A percentile compares a stretch with the other conserved stretches of the same genome.
Evolutionary conservation across 2,329 filamentous ascomycete genomes (phyloP).

Genomic region (Penicillium sp.): DNA sequence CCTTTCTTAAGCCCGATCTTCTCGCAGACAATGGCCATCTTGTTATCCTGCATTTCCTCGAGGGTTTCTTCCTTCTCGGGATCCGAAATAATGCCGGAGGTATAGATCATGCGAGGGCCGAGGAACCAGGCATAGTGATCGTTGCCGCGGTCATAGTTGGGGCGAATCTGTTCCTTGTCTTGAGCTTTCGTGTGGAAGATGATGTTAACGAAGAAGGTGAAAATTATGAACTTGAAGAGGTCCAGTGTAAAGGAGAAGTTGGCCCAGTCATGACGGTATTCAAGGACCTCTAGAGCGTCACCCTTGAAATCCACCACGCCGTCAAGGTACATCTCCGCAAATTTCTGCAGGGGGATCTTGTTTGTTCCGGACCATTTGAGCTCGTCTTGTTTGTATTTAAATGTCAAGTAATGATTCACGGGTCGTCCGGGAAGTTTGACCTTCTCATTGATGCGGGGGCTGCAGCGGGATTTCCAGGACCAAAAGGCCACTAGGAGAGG

Average conservation of each 20-base stretch:
- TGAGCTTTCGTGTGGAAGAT: constrained; percentile 33
- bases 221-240: constrained; percentile 35
- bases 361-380: constrained; percentile 28
- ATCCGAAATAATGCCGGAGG: constrained; percentile 36
- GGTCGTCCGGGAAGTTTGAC: constrained; percentile 28
- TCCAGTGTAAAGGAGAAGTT: constrained; percentile 33
- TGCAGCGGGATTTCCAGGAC: constrained; percentile 21
- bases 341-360: constrained; percentile 32
- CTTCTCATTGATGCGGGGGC: constrained; percentile 26
- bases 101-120: constrained; percentile 40
- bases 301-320: constrained; percentile 39
- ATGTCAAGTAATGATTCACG: constrained; percentile 32
- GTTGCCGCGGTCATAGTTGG: constrained; percentile 37
- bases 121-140: constrained; percentile 40
- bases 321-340: constrained; percentile 35
- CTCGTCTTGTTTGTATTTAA: constrained; percentile 29
- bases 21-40: constrained; percentile 83
- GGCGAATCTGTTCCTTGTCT: constrained; percentile 37
- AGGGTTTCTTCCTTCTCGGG: constrained; percentile 32
- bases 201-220: constrained; percentile 31
- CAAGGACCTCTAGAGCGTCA: constrained; percentile 35
- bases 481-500: constrained; percentile 27
- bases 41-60: constrained; percentile 71
- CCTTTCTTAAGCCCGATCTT: constrained; percentile 78
- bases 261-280: constrained; percentile 40